Evolutionary conservation across 208 protist genomes (phyloP), one percentile per base, ranked within the genome.

Genomic region (Angomonas deanei): DNA sequence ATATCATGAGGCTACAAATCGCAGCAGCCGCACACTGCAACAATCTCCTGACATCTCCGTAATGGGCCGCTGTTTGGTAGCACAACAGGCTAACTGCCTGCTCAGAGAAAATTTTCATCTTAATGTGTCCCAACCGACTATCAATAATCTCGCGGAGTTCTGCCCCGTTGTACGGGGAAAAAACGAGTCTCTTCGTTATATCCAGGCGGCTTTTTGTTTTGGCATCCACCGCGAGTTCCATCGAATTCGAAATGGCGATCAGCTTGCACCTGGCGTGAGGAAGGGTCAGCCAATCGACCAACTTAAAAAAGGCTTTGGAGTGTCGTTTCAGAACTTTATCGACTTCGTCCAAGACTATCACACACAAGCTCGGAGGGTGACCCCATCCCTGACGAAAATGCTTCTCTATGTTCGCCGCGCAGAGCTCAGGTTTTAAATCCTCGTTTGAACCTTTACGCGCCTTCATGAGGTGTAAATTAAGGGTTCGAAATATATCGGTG

Each of bases 271-370:
- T 79, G 0, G 86, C 78, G 68, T 85, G 78, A 11, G 86, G 90
- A 26, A 93, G 67, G 13, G 74, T 86, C 10, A 96, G 70, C 90
- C 90, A 96, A 53, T 96, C 90, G 11, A 96, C 74, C 33, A 96
- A 74, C 54, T 82, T 84, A 48, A 93, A 93, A 19, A 96, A 78
- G 0, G 67, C 83, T 54, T 91, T 92, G 0, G 86, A 66, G 64
- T 93, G 81, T 55, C 84, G 86, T 64, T 93, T 81, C 2, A 93
- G 46, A 1, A 92, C 68, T 26, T 93, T 93, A 76, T 96, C 90
- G 0, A 93, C 84, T 61, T 96, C 90, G 64, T 96, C 90, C n/a
- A 96, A 73, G 21, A 96, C 76, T 60, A 96, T 91, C 13, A 96
- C 73, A 38, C 86, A 93, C n/a, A 91, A 50, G n/a, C 39, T 58